Evolutionary conservation across 768 basidiomycete species (phyloP).

Genomic region (Pleurotus platypus): DNA sequence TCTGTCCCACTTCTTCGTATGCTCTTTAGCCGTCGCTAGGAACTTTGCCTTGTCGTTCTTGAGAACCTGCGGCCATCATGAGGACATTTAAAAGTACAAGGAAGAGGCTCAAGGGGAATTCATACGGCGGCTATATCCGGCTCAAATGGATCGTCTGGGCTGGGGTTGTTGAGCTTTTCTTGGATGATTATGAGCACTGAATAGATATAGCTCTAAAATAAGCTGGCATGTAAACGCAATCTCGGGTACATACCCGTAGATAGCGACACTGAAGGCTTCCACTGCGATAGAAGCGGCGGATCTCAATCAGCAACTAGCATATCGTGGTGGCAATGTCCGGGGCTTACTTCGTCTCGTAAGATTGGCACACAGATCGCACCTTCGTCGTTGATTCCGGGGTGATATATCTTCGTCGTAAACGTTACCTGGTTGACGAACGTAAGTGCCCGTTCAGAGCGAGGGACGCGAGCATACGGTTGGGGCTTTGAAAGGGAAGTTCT

Average conservation of each 20-base stretch:
- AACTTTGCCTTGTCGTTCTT: constrained; percentile 80
- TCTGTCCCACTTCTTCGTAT: constrained; percentile 70
- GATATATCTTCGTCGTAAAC: constrained; percentile 85
- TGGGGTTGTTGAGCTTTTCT: constrained; percentile 86
- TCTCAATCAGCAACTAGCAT: background rate
- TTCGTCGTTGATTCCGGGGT: constrained; percentile 89
- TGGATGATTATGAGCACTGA: constrained; percentile 73
- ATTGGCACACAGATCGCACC: constrained; percentile 83
- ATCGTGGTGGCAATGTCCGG: background rate
- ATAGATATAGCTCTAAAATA: background rate
- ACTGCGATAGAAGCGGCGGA: constrained; percentile 37
- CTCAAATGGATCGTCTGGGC: constrained; percentile 85
- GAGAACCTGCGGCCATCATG: constrained; percentile 43
- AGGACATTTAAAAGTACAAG: constrained; percentile 5
- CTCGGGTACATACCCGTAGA: constrained; percentile 49
- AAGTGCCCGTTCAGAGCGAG: background rate
- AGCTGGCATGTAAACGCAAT: no score
- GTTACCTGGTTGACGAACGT: constrained; percentile 50
- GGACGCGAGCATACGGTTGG: constrained; percentile 50
- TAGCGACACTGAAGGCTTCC: constrained; percentile 80
- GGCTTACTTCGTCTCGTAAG: constrained; percentile 74
- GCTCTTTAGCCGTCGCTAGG: constrained; percentile 73
- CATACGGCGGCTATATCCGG: constrained; percentile 81
- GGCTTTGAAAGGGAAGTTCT: constrained; percentile 86
- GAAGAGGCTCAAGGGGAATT: constrained; percentile 9